Conservation (phyloP, 2,329 filamentous ascomycete genomes). For the Botrytis tulipae region DNA sequence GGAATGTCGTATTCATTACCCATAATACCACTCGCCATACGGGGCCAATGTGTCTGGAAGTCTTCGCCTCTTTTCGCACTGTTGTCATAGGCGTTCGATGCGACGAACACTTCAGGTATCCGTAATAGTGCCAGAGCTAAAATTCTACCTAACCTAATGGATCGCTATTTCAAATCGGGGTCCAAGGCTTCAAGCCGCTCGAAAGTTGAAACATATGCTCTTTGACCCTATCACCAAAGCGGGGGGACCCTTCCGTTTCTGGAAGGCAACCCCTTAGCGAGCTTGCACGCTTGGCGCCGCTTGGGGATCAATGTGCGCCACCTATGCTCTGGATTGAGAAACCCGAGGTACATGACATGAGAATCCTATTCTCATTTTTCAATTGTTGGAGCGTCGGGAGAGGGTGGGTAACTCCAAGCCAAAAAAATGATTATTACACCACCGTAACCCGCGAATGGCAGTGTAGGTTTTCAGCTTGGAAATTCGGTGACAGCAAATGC, state of each 20-base stretch:
- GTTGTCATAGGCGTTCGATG: neutral
- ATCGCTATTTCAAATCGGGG: neutral
- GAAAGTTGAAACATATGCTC: neutral
- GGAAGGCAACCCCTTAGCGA: neutral
- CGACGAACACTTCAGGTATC: neutral
- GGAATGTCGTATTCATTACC: neutral
- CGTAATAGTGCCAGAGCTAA: too few relatives aligned
- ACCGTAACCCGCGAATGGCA: neutral
- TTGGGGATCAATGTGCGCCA: neutral
- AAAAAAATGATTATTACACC: neutral
- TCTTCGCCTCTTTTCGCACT: too few relatives aligned
- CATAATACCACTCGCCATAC: neutral
- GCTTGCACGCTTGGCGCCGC: neutral
- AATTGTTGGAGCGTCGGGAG: neutral
- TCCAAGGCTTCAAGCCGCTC: neutral
- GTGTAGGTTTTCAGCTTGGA: neutral
- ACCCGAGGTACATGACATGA: neutral
- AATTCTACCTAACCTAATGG: neutral
- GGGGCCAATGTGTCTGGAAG: neutral
- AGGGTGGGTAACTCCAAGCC: neutral
- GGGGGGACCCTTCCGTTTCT: neutral
- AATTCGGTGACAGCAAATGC: neutral
- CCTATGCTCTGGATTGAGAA: neutral
- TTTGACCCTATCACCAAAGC: neutral
- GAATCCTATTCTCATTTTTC: neutral